Percentiles rank a stretch among this genome's conserved stretches.
phyloP scores from a whole-genome alignment of 1,139 yeast species.

The Yamadazyma atlantica region DNA sequence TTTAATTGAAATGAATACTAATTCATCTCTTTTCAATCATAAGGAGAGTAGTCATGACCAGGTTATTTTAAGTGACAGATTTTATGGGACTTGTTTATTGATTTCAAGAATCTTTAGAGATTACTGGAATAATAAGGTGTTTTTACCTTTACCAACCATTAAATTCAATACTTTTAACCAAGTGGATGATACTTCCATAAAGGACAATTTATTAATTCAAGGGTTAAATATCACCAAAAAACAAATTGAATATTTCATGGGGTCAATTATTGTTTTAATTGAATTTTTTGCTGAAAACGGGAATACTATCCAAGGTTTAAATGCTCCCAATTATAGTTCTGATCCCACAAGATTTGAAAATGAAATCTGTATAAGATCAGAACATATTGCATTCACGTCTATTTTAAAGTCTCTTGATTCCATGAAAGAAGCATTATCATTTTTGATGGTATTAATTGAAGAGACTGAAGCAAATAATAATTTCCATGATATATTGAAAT shows the following conservation, averaged over 20 bases:
- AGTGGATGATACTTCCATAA: slow-evolving; percentile 43
- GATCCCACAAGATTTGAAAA: slow-evolving; percentile 48
- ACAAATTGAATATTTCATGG: slow-evolving; percentile 64
- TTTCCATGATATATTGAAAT: slow-evolving; percentile 67
- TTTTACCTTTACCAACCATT: slow-evolving; percentile 46
- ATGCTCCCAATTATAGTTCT: slow-evolving; percentile 48
- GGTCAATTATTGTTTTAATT: slow-evolving; percentile 62
- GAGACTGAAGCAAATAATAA: slow-evolving; percentile 56
- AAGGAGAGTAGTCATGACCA: slow-evolving; percentile 46
- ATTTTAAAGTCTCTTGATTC: slow-evolving; percentile 72
- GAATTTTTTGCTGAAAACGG: slow-evolving; percentile 59
- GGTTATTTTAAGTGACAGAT: slow-evolving; percentile 86
- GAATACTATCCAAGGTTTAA: slow-evolving; percentile 63
- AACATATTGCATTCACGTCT: slow-evolving; percentile 83
- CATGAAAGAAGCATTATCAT: slow-evolving; percentile 87
- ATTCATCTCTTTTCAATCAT: slow-evolving; percentile 8
- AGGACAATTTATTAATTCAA: slow-evolving; percentile 43
- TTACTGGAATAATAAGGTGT: slow-evolving; percentile 74
- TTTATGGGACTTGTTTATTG: slow-evolving; percentile 85
- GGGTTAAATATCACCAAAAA: slow-evolving; percentile 51
- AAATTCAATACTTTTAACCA: slow-evolving; percentile 39
- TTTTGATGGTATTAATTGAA: slow-evolving; percentile 76
- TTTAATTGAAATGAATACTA: slow-evolving; percentile 26
- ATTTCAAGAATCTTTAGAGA: slow-evolving; percentile 76
- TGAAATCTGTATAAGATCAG: slow-evolving; percentile 85